Conservation (phyloP, 1,284 basidiomycete genomes). For the Boletus holoroseus region DNA sequence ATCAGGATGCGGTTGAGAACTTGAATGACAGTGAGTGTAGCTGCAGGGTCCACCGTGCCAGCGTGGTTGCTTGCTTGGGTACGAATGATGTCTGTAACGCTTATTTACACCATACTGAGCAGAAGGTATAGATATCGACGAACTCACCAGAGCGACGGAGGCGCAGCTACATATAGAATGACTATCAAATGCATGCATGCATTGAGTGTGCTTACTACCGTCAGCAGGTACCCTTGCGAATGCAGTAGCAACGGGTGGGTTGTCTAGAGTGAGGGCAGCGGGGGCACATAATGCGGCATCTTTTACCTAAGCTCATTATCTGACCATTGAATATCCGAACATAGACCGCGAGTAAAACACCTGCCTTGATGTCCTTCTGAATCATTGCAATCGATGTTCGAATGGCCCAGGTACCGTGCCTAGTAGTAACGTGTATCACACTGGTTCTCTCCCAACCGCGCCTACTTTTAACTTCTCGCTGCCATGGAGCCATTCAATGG, state of each 20-base stretch:
- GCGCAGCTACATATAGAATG: slow-evolving; percentile 23
- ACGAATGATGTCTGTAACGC: slow-evolving; percentile 56
- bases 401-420: slow-evolving; percentile 55
- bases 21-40: slow-evolving; percentile 53
- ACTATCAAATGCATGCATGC: slow-evolving; percentile 5
- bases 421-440: slow-evolving; percentile 35
- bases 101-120: slow-evolving; percentile 22
- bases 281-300: slow-evolving; percentile 68
- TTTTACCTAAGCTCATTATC: slow-evolving; percentile 44
- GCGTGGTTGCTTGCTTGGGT: slow-evolving; percentile 34
- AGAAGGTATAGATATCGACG: neutral
- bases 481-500: slow-evolving; percentile 63
- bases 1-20: slow-evolving; percentile 55
- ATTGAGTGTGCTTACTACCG: slow-evolving; percentile 31
- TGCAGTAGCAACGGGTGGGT: slow-evolving; percentile 44
- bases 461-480: slow-evolving; percentile 50
- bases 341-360: slow-evolving; percentile 5
- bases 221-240: slow-evolving; percentile 42
- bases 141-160: slow-evolving; percentile 56
- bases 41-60: slow-evolving; percentile 39
- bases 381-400: slow-evolving; percentile 46
- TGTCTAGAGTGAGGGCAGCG: slow-evolving; percentile 67
- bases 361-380: slow-evolving; percentile 51
- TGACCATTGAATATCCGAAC: slow-evolving; percentile 1
- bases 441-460: slow-evolving; percentile 64